A percentile compares a stretch with the other conserved stretches of the same genome.
Conservation (phyloP, 208 protist species). For the Borovskyia barvae region DNA sequence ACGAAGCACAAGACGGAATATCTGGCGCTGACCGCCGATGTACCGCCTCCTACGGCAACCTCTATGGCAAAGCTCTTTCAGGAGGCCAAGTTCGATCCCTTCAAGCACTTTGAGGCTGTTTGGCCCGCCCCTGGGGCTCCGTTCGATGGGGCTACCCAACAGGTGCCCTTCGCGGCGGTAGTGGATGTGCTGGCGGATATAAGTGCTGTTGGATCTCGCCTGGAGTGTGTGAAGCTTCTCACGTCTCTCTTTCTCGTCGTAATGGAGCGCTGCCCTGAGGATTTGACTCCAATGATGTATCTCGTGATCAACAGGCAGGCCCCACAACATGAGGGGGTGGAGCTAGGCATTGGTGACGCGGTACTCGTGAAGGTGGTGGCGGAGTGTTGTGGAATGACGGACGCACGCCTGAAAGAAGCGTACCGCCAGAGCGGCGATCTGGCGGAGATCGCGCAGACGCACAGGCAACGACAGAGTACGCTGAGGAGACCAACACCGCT, state of each 20-base stretch:
- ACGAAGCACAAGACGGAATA: slow-evolving; percentile 27
- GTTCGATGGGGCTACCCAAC: slow-evolving; percentile 2
- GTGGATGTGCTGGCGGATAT: slow-evolving; percentile 82
- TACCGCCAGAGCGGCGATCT: slow-evolving; percentile 94
- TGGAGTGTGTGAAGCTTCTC: slow-evolving; percentile 88
- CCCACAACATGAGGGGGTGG: slow-evolving; percentile 95
- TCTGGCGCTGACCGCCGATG: slow-evolving; percentile 13
- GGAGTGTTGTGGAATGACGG: slow-evolving; percentile 92
- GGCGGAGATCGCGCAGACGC: slow-evolving; percentile 92
- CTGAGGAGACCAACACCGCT: slow-evolving; percentile 92
- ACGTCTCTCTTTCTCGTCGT: slow-evolving; percentile 86
- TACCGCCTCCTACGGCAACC: slow-evolving; percentile 36
- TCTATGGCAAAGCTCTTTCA: slow-evolving; percentile 84
- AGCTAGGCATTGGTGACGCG: slow-evolving; percentile 97
- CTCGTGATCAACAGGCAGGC: slow-evolving; percentile 96
- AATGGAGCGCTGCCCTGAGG: slow-evolving; percentile 74
- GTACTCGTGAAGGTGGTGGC: slow-evolving; percentile 95
- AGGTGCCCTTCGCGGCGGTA: slow-evolving; percentile 73
- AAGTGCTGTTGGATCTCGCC: slow-evolving; percentile 76
- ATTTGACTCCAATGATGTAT: slow-evolving; percentile 92
- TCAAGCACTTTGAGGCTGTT: slow-evolving; percentile 22
- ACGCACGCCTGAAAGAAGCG: slow-evolving; percentile 80
- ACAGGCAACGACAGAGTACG: slow-evolving; percentile 83
- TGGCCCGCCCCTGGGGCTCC: slow-evolving; percentile 34
- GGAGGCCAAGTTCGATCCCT: slow-evolving; percentile 40